Conservation (phyloP, 2,329 filamentous ascomycete species). For the Nigrograna mackinnonii region DNA sequence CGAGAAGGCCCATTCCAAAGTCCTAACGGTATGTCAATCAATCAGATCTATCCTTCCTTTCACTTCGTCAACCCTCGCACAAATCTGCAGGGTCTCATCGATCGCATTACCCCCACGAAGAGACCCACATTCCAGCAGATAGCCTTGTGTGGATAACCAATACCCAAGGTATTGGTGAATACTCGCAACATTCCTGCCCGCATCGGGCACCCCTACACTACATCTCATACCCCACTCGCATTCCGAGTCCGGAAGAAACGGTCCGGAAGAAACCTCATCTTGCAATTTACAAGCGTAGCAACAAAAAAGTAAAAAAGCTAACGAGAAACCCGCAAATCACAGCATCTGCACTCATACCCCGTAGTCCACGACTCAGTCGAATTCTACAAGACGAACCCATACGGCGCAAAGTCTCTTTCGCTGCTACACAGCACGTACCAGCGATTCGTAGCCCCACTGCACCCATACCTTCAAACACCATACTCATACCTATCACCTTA, state of each 20-base stretch:
- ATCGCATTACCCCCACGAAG: not conserved
- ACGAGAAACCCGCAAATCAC: constrained; percentile 3
- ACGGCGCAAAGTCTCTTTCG: constrained; percentile 80
- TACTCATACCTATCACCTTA: constrained; percentile 86
- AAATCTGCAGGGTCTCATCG: not conserved
- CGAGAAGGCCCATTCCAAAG: constrained; percentile 42
- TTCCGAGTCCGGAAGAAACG: no score
- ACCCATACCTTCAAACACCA: constrained; percentile 78
- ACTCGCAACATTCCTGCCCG: no score
- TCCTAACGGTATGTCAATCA: constrained; percentile 39
- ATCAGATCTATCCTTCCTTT: no score
- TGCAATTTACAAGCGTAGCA: no score
- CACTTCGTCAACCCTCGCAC: not conserved
- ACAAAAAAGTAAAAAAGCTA: no score
- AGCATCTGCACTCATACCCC: constrained; percentile 88
- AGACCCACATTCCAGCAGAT: not conserved
- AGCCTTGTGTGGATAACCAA: no score
- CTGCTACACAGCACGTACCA: constrained; percentile 75
- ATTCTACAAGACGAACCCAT: constrained; percentile 79
- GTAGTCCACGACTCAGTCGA: constrained; percentile 77
- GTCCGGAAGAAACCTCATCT: no score
- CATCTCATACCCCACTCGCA: no score
- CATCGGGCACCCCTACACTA: no score
- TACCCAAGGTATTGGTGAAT: no score
- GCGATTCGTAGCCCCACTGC: constrained; percentile 74